phyloP scores from a whole-genome alignment of 192 early-diverging fungal species.

The Gonapodya prolifera region DNA sequence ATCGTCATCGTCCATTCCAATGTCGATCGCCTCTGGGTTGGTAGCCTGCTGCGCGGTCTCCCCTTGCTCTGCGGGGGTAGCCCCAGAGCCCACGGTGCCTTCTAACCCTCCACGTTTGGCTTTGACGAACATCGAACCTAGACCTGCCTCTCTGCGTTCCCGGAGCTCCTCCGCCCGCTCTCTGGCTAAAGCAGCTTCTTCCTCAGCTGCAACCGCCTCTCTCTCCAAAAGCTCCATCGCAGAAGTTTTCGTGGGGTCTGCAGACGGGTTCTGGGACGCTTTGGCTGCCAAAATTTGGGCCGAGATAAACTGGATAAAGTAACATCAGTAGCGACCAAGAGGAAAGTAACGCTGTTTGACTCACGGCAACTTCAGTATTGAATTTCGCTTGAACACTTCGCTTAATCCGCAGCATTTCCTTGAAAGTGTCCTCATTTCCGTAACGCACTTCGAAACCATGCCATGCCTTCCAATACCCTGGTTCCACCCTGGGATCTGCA shows the following conservation, averaged over 20 bases:
- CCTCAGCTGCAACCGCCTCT: constrained; percentile 6
- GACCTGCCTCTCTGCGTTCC: background rate
- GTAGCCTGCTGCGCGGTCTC: too few species aligned
- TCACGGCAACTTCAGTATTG: constrained; percentile 54
- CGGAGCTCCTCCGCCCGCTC: background rate
- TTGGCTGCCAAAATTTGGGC: constrained; percentile 35
- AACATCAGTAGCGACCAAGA: background rate
- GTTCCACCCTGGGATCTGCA: constrained; percentile 59
- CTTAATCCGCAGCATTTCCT: constrained; percentile 93
- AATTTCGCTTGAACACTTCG: constrained; percentile 74
- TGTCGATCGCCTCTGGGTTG: constrained; percentile 14
- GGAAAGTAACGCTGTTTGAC: background rate
- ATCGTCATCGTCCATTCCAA: constrained; percentile 3
- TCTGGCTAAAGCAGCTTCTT: constrained; percentile 6
- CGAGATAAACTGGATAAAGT: constrained; percentile 26
- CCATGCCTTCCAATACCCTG: constrained; percentile 34
- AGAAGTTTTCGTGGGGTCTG: background rate
- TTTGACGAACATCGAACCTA: constrained; percentile 1
- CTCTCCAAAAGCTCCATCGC: background rate
- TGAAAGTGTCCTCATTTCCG: constrained; percentile 96
- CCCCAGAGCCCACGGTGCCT: constrained; percentile 11
- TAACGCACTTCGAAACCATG: constrained; percentile 94
- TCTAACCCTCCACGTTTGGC: constrained; percentile 22
- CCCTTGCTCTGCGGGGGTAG: background rate
- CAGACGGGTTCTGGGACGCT: background rate